Percentiles rank a stretch among this genome's conserved stretches.
These are phyloP conservation scores for Fusarium kyushuense DNA, from an alignment of 2,329 filamentous ascomycete species.

Conservation along the genomic window DNA sequence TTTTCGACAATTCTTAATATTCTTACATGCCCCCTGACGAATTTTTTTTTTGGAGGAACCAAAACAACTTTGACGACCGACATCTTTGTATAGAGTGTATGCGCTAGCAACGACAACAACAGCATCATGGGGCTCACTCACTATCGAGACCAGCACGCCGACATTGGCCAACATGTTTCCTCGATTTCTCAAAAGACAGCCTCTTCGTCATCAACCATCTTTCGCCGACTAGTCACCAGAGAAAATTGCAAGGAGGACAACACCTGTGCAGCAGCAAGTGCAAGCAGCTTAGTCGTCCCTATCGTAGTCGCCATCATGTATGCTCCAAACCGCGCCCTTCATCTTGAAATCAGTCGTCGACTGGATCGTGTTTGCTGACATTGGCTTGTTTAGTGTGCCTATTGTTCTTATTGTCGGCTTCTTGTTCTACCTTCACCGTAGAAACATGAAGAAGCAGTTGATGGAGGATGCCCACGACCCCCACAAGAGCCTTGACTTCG, in stretches of 20 bases:
- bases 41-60: slow-evolving; percentile 27
- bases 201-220: slow-evolving; percentile 23
- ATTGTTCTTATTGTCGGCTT: slow-evolving; percentile 74
- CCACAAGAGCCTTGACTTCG: slow-evolving; percentile 93
- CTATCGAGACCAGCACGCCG: slow-evolving; percentile 43
- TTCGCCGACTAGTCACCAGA: slow-evolving; percentile 40
- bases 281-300: slow-evolving; percentile 66
- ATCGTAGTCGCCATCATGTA: slow-evolving; percentile 79
- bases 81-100: slow-evolving; percentile 31
- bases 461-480: slow-evolving; percentile 87
- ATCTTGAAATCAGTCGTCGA: slow-evolving; percentile 4
- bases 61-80: slow-evolving; percentile 12
- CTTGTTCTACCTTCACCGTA: slow-evolving; percentile 81
- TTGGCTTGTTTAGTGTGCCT: slow-evolving; percentile 72
- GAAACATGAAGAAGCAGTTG: slow-evolving; percentile 77
- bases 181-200: slow-evolving; percentile 8
- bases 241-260: slow-evolving; percentile 48
- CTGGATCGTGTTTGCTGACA: slow-evolving; percentile 35
- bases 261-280: slow-evolving; percentile 66
- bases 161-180: slow-evolving; percentile 39
- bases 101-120: slow-evolving; percentile 23
- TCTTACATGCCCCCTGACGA: slow-evolving; percentile 15
- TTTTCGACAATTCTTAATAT: slow-evolving; percentile 40
- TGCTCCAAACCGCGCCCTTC: slow-evolving; percentile 53
- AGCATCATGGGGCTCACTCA: slow-evolving; percentile 40